These are phyloP conservation scores for Rhytidiadelphus loreus DNA, from an alignment of 225 moss, liverwort and hornwort species.

Conservation along the genomic window DNA sequence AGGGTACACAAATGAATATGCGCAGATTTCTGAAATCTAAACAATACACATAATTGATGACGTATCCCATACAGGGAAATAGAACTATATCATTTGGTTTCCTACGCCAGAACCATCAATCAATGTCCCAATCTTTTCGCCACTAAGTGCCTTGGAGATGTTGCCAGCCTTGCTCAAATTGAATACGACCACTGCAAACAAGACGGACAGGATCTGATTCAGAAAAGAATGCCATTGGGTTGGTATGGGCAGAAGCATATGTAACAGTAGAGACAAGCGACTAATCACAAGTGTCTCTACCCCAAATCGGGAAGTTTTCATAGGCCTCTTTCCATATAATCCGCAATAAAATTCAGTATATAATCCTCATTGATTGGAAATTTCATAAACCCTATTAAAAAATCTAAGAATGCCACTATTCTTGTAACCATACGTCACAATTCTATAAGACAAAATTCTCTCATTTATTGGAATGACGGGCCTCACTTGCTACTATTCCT, in stretches of 20 bases:
- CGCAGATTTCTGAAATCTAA: background rate
- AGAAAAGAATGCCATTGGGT: background rate
- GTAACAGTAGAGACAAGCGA: background rate
- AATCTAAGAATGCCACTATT: background rate
- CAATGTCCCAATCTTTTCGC: conserved; percentile 74
- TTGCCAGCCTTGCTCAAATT: conserved; percentile 69
- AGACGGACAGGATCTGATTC: background rate
- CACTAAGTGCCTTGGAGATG: conserved; percentile 78
- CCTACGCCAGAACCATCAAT: conserved; percentile 47
- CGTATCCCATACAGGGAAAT: background rate
- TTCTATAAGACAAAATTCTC: background rate
- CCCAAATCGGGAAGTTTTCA: background rate
- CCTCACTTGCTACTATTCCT: background rate
- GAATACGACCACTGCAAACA: conserved; percentile 83
- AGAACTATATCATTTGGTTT: conserved; percentile 29
- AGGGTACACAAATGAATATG: conserved; percentile 15
- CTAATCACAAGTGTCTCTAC: background rate
- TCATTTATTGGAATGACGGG: background rate
- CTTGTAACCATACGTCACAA: background rate
- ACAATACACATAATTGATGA: background rate
- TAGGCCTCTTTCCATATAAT: background rate
- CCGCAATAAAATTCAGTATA: background rate
- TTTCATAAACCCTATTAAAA: background rate
- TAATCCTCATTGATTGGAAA: background rate
- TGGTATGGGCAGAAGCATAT: background rate